Evolutionary conservation across 495 filamentous ascomycete species (phyloP).

Genomic region (Entonaema liquescens): DNA sequence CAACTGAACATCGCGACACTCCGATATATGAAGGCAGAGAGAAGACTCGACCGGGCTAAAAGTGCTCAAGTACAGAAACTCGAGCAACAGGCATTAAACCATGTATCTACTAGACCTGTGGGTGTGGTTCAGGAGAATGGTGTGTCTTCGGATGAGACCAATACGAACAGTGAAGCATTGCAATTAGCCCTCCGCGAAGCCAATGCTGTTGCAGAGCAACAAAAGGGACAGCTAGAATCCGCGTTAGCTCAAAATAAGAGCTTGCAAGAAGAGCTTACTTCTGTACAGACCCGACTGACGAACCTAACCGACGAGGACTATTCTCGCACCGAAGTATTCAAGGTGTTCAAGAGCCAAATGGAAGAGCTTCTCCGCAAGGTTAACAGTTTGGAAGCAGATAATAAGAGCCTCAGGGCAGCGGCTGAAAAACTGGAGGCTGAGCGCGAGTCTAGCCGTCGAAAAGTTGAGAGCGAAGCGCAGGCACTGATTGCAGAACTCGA

Average conservation of each 20-base stretch:
- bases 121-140: conserved; percentile 61
- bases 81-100: conserved; percentile 84
- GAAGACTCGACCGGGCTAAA: conserved; percentile 86
- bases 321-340: conserved; percentile 89
- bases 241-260: conserved; percentile 81
- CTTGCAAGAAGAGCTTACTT: conserved; percentile 80
- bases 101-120: conserved; percentile 59
- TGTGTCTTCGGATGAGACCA: conserved; percentile 62
- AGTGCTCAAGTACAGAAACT: conserved; percentile 91
- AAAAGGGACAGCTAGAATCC: conserved; percentile 85
- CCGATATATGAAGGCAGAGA: conserved; percentile 93
- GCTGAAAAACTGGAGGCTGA: conserved; percentile 85
- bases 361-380: conserved; percentile 91
- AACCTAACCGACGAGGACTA: conserved; percentile 92
- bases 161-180: conserved; percentile 69
- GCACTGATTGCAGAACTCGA: conserved; percentile 76
- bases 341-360: conserved; percentile 84
- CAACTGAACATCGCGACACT: conserved; percentile 85
- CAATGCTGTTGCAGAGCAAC: conserved; percentile 74
- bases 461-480: conserved; percentile 81
- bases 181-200: conserved; percentile 73
- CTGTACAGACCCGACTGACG: conserved; percentile 62
- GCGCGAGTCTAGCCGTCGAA: conserved; percentile 78
- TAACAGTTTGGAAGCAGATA: conserved; percentile 90
- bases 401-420: conserved; percentile 84